Evolutionary conservation across 73 alveolate species (phyloP).

Genomic region (Paramecium primaurelia): DNA sequence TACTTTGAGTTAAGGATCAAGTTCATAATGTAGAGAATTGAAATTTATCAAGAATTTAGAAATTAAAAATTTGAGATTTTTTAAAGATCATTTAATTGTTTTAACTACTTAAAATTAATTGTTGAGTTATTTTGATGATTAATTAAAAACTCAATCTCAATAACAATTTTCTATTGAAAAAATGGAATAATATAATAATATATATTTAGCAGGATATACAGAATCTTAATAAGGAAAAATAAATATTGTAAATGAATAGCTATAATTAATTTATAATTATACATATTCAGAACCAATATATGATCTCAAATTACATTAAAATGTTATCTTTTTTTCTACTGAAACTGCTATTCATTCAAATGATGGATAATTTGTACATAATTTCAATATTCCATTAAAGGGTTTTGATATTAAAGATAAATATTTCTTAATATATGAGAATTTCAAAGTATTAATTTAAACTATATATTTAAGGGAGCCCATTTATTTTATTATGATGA

Average conservation of each 20-base stretch:
- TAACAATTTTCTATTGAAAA: background rate
- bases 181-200: background rate
- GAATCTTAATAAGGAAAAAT: background rate
- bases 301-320: background rate
- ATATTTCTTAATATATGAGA: background rate
- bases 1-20: background rate
- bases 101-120: background rate
- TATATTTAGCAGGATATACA: background rate
- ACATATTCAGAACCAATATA: background rate
- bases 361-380: background rate
- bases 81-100: background rate
- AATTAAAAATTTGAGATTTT: background rate
- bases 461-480: background rate
- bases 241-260: background rate
- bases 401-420: background rate
- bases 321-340: background rate
- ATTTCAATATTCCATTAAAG: background rate
- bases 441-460: background rate
- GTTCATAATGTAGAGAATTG: conserved; percentile 6
- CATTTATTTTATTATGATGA: background rate
- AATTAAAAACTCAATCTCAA: background rate
- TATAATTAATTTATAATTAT: background rate
- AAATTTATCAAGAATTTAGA: background rate
- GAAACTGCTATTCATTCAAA: background rate
- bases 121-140: background rate